Evolutionary conservation across 2,329 filamentous ascomycete genomes (phyloP), one percentile per base, ranked within the genome.

Genomic region (Huntiella abstrusa): DNA sequence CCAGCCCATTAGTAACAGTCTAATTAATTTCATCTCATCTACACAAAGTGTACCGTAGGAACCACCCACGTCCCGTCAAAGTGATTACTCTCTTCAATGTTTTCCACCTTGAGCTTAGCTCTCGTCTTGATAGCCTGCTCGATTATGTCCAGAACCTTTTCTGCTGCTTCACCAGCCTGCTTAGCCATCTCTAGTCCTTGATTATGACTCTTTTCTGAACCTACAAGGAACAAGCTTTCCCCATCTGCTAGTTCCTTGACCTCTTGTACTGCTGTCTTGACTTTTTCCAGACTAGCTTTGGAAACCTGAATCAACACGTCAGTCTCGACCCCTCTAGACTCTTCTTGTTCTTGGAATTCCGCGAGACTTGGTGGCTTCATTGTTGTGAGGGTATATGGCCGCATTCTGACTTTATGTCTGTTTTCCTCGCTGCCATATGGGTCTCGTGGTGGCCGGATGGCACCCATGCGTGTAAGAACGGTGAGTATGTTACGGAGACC

Each of bases 361-460:
- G 75, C 71, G 51, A 73, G 80, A 0, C 71, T 34, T 1, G 41
- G 44, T 13, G 37, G 41, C 17, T 22, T 19, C 5, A 43, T 34
- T 10, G 48, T 45, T 33, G 33, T 37, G n/a, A 50, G 19, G n/a
- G 19, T 40, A 55, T 92, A 94, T 0, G 85, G 83, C 55, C 81
- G 83, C 83, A 93, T 91, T 49, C 87, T 80, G 7, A 92, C 64
- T 53, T 91, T 81, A 58, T 91, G 87, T 10, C 84, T 76, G 4
- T 86, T 64, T 32, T 67, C 61, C 48, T 81, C 72, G 12, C 71
- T 73, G 48, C 77, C 74, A 57, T 86, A 92, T 0, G 80, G 77
- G 1, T 74, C 64, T 0, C 60, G 59, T 4, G 67, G 71, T 0
- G 62, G 48, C 43, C 65, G 61, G 53, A 85, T 53, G 51, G 77